These are phyloP conservation scores for Cudoniella acicularis DNA, from an alignment of 495 filamentous ascomycete genomes.

Conservation along the genomic window DNA sequence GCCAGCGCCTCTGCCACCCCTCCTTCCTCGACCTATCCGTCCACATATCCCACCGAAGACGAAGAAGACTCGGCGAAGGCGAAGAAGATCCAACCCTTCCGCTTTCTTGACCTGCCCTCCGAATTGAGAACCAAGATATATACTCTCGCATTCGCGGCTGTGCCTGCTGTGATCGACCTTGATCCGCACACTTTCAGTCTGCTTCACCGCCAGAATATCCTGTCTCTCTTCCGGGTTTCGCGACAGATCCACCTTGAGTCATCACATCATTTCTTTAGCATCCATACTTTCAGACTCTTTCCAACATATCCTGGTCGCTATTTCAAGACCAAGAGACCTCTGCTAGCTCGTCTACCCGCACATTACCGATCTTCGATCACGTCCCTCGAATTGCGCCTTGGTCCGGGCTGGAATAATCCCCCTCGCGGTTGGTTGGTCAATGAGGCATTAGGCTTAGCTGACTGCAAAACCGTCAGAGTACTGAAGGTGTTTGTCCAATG, in stretches of 20 bases:
- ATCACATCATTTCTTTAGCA: constrained; percentile 68
- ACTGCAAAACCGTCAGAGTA: constrained; percentile 56
- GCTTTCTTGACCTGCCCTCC: constrained; percentile 71
- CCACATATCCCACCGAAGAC: constrained; percentile 41
- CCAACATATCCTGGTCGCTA: constrained; percentile 65
- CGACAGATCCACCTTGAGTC: constrained; percentile 68
- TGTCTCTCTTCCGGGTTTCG: constrained; percentile 53
- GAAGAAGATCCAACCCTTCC: constrained; percentile 46
- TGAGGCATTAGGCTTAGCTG: constrained; percentile 57
- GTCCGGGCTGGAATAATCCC: constrained; percentile 75
- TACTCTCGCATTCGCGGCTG: constrained; percentile 52
- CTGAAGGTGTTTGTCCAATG: constrained; percentile 75
- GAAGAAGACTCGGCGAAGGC: constrained; percentile 28
- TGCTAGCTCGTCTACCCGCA: constrained; percentile 61
- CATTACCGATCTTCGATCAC: constrained; percentile 63
- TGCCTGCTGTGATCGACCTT: constrained; percentile 61
- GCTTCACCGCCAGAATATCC: constrained; percentile 38
- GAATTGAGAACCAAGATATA: constrained; percentile 76
- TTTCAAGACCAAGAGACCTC: constrained; percentile 57
- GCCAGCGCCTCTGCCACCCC: constrained; percentile 12
- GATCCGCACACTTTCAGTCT: constrained; percentile 61
- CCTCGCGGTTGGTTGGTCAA: constrained; percentile 71
- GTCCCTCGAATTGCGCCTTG: constrained; percentile 71
- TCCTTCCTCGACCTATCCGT: constrained; percentile 38
- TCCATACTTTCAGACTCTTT: constrained; percentile 74